Base-by-base conservation (phyloP, 306 rosid species). In the Vicia villosa region DNA sequence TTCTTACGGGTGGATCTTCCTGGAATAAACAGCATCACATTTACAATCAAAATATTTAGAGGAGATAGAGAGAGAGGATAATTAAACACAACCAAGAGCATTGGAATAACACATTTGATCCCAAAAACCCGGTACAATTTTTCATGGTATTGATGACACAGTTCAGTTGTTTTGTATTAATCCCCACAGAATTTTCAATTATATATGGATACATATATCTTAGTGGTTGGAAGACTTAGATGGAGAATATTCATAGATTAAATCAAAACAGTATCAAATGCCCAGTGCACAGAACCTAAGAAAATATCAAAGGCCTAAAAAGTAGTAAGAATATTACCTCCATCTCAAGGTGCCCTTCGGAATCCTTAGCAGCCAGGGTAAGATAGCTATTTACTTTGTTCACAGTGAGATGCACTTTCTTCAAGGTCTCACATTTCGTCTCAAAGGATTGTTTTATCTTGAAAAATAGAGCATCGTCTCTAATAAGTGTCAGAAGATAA, bases 401-500 rank as follows among this genome's bases (percentile, higher is more conserved):
- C 77, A 95, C 72, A 82, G 83, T 72, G 68, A 74, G 68, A 65
- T 83, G 84, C 78, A 91, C 77, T 66, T 82, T 77, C 77, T 75
- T 83, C 66, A 95, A 81, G 75, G 82, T 78, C 77, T 83, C 86
- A 73, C 73, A 72, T 74, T 86, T 91, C 68, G 66, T 83, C 87
- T 80, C 89, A 57, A 91, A 86, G 79, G 86, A 77, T 60, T 79
- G 77, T 75, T 84, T 84, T 66, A 84, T 47, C 32, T 46, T 81
- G 51, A 85, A 79, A 74, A 82, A 79, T 63, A 87, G 69, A 57
- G 77, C 79, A 32, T 82, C 69, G 55, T 91, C 97, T 66, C 79
- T 86, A 91, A 89, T 56, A 77, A 87, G 82, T 66, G 63, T 70
- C 70, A 60, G 87, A 86, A 95, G 95, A 91, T 87, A 87, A 75